Evolutionary conservation across 768 basidiomycete genomes (phyloP).

Genomic region (Amanita exitialis): DNA sequence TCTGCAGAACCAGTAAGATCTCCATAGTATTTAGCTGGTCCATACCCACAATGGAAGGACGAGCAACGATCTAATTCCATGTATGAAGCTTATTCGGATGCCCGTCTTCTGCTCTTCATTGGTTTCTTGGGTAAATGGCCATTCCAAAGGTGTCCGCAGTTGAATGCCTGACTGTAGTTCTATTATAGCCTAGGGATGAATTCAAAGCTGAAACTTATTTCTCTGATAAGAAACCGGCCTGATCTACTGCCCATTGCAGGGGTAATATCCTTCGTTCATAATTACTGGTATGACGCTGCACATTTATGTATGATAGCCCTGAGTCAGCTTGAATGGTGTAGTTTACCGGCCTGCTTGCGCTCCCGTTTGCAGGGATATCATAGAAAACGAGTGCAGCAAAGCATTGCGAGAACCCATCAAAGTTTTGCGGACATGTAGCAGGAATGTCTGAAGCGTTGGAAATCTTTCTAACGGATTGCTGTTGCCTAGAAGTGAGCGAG

Average conservation of each 20-base stretch:
- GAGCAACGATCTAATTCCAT: slow-evolving; percentile 50
- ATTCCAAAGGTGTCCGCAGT: slow-evolving; percentile 52
- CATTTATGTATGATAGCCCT: slow-evolving; percentile 57
- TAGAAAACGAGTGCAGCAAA: slow-evolving; percentile 60
- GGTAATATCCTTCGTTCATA: slow-evolving; percentile 61
- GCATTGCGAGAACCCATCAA: slow-evolving; percentile 58
- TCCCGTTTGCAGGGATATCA: slow-evolving; percentile 33
- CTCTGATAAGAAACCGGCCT: slow-evolving; percentile 25
- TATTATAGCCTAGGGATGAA: slow-evolving; percentile 49
- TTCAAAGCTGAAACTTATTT: neutral
- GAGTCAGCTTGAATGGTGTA: slow-evolving; percentile 66
- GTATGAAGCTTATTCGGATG: slow-evolving; percentile 52
- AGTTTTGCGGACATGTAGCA: slow-evolving; percentile 60
- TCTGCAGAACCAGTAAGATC: slow-evolving; percentile 20
- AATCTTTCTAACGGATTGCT: slow-evolving; percentile 38
- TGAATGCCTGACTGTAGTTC: slow-evolving; percentile 50
- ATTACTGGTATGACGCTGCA: slow-evolving; percentile 54
- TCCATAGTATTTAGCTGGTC: neutral
- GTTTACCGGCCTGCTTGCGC: slow-evolving; percentile 31
- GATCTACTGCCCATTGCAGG: slow-evolving; percentile 69
- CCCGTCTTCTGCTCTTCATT: slow-evolving; percentile 49
- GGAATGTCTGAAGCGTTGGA: slow-evolving; percentile 39
- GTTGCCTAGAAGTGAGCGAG: slow-evolving; percentile 38
- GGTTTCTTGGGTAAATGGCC: slow-evolving; percentile 63
- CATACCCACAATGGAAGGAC: slow-evolving; percentile 53